Conservation (phyloP, 2,329 filamentous ascomycete genomes). For the Venturia pyrina region DNA sequence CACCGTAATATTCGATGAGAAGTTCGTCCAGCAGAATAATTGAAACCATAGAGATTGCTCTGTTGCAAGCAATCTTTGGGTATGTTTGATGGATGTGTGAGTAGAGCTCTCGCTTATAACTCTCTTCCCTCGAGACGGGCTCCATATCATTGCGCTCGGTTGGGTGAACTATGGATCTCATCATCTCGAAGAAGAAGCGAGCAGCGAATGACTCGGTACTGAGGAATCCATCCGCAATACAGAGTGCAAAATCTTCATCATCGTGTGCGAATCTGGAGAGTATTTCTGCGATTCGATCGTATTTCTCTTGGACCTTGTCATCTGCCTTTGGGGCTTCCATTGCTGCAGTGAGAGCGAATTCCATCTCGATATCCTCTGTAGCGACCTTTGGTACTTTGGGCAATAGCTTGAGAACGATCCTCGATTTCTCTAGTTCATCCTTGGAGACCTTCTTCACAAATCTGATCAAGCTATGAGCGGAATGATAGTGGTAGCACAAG, state of each 20-base stretch:
- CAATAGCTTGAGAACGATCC: background rate
- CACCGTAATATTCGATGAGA: background rate
- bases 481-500: background rate
- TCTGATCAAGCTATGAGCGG: background rate
- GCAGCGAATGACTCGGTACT: background rate
- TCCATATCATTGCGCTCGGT: background rate
- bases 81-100: background rate
- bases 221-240: background rate
- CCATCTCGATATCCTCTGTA: background rate
- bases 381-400: background rate
- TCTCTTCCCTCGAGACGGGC: background rate
- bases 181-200: background rate
- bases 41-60: background rate
- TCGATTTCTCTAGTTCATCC: background rate
- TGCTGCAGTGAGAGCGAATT: background rate
- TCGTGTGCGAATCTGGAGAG: background rate
- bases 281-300: background rate
- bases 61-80: constrained; percentile 4
- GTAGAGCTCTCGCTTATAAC: background rate
- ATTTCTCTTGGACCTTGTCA: background rate
- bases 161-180: background rate
- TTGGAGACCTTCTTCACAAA: background rate
- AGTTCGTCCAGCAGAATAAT: background rate
- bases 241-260: background rate
- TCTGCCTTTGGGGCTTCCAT: background rate